Percentiles rank a stretch among this genome's conserved stretches.
These are phyloP conservation scores for Trichosporon faecale DNA, from an alignment of 1,284 basidiomycete species.

Conservation along the genomic window DNA sequence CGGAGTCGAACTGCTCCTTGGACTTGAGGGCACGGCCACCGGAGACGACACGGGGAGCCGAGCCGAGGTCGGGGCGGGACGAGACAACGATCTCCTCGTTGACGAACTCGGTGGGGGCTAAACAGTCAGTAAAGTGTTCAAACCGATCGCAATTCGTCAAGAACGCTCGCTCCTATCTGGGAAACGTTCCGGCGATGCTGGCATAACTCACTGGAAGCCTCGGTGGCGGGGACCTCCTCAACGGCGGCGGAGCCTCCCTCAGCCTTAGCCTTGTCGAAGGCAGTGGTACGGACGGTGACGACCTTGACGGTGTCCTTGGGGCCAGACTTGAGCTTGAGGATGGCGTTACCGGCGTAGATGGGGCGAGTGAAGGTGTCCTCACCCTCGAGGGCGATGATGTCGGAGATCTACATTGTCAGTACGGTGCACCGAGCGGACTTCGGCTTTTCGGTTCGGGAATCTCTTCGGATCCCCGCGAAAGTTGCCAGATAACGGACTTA, in stretches of 20 bases:
- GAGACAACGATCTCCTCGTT: conserved; percentile 85
- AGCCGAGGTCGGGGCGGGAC: conserved; percentile 86
- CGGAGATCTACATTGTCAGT: conserved; percentile 62
- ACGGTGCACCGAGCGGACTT: neutral
- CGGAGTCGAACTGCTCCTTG: conserved; percentile 83
- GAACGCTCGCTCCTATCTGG: too few relatives aligned
- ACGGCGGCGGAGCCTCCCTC: conserved; percentile 58
- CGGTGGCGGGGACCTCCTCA: conserved; percentile 66
- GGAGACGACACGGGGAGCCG: conserved; percentile 84
- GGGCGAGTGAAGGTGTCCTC: conserved; percentile 82
- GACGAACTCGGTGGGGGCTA: conserved; percentile 66
- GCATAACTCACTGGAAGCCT: conserved; percentile 58
- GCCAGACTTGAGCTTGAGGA: conserved; percentile 81
- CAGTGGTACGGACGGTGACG: conserved; percentile 93
- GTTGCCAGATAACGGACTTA: conserved; percentile 21
- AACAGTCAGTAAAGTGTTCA: neutral
- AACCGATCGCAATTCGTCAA: neutral
- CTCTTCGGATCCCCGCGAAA: neutral
- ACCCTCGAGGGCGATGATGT: conserved; percentile 82
- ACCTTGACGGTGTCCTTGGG: conserved; percentile 71
- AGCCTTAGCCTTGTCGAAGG: conserved; percentile 71
- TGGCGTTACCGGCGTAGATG: conserved; percentile 98
- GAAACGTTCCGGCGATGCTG: too few relatives aligned
- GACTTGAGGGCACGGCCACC: conserved; percentile 95
- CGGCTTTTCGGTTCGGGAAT: neutral